phyloP scores from a whole-genome alignment of 176 grass and related monocot genomes.

The Oryza meyeriana region DNA sequence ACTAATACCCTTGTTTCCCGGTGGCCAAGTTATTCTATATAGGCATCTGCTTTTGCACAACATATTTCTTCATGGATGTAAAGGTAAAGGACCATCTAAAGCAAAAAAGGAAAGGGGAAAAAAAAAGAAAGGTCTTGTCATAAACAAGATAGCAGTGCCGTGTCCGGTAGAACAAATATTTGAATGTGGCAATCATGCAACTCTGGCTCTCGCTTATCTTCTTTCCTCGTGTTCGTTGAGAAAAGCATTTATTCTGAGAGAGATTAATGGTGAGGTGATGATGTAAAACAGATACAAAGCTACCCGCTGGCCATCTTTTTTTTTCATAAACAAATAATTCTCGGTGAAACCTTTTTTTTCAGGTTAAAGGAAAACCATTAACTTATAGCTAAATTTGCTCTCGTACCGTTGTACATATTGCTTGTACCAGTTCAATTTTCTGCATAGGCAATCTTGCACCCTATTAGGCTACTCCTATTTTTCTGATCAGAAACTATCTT shows the following conservation, averaged over 20 bases:
- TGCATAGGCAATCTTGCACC: not conserved
- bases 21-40: conserved; percentile 31
- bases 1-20: conserved; percentile 30
- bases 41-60: conserved; percentile 22
- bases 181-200: conserved; percentile 29
- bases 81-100: conserved; percentile 37
- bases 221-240: conserved; percentile 17
- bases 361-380: not conserved
- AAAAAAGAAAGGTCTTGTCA: not conserved
- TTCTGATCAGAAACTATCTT: not conserved
- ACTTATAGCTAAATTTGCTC: not conserved
- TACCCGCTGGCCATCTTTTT: not conserved
- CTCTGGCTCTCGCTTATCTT: not conserved
- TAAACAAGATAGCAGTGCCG: conserved; percentile 16
- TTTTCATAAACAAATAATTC: not conserved
- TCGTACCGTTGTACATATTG: not conserved
- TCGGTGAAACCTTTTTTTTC: not conserved
- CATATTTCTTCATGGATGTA: conserved; percentile 16
- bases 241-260: not conserved
- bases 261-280: not conserved
- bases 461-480: too few relatives aligned
- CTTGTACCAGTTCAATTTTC: not conserved
- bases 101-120: not conserved
- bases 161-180: conserved; percentile 7
- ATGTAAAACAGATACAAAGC: not conserved